These are phyloP conservation scores for Globisporangium middletonii DNA, from an alignment of 352 stramenopile species.

Conservation along the genomic window DNA sequence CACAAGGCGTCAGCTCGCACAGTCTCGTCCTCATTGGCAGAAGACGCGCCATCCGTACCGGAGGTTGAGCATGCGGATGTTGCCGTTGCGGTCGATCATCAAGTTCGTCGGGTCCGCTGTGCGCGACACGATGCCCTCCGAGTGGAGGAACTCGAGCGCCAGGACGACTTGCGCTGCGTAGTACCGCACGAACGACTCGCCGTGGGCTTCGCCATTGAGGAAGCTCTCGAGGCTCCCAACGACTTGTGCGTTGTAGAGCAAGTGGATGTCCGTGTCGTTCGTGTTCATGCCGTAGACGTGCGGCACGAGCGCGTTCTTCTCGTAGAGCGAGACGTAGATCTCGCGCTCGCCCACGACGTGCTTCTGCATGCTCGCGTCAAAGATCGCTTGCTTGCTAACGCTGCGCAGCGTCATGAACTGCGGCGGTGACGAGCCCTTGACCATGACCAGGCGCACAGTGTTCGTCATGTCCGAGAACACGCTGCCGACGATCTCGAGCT, in stretches of 20 bases:
- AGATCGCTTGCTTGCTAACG: constrained; percentile 76
- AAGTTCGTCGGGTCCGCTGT: constrained; percentile 78
- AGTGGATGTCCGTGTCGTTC: constrained; percentile 80
- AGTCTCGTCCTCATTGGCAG: background rate
- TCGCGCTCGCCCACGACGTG: constrained; percentile 76
- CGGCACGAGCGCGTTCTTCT: constrained; percentile 69
- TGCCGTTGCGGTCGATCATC: constrained; percentile 73
- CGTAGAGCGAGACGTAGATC: constrained; percentile 77
- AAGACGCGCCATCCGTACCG: constrained; percentile 24
- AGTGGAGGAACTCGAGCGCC: constrained; percentile 76
- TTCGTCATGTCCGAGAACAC: constrained; percentile 76
- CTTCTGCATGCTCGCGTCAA: constrained; percentile 78
- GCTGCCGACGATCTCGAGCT: constrained; percentile 66
- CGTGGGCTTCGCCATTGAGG: constrained; percentile 53
- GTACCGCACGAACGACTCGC: constrained; percentile 78
- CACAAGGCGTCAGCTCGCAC: background rate
- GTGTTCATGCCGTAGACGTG: constrained; percentile 62
- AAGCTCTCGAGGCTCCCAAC: constrained; percentile 80
- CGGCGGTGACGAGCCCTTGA: constrained; percentile 49
- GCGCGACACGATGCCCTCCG: constrained; percentile 73
- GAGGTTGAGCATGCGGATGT: constrained; percentile 82
- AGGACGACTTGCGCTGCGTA: constrained; percentile 84
- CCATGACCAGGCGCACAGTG: constrained; percentile 59
- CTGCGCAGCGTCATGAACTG: constrained; percentile 68
- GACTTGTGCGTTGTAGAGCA: constrained; percentile 77